Evolutionary conservation across 768 basidiomycete species (phyloP).

Genomic region (Podaxis mareebaensis): DNA sequence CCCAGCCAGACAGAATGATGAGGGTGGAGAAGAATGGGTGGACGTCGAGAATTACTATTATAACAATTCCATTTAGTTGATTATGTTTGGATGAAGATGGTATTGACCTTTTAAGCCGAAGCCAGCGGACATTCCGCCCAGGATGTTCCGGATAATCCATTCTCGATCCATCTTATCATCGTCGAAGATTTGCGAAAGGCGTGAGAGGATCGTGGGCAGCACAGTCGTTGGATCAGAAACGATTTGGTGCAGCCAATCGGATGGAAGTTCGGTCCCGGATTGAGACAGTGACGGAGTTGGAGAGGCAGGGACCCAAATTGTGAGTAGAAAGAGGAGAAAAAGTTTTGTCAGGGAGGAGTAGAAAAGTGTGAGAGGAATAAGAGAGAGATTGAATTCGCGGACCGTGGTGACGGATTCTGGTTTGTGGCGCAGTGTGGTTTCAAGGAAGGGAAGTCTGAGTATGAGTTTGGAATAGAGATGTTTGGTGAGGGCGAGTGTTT

Average conservation of each 20-base stretch:
- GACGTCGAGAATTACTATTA: constrained; percentile 72
- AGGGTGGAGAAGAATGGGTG: constrained; percentile 73
- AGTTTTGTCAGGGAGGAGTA: constrained; percentile 86
- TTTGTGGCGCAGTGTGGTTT: constrained; percentile 5
- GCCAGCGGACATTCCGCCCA: constrained; percentile 86
- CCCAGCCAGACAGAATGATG: constrained; percentile 78
- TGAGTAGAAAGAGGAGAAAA: constrained; percentile 78
- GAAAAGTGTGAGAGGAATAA: constrained; percentile 76
- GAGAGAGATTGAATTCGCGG: constrained; percentile 70
- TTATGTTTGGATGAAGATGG: neutral
- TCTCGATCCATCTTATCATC: constrained; percentile 77
- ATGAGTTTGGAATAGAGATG: neutral
- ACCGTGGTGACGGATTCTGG: constrained; percentile 53
- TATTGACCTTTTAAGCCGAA: constrained; percentile 76
- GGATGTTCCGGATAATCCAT: constrained; percentile 81
- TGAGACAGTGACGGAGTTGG: constrained; percentile 22
- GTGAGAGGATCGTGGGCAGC: constrained; percentile 21
- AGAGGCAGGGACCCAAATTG: constrained; percentile 70
- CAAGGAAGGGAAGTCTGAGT: constrained; percentile 6
- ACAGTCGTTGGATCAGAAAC: constrained; percentile 32
- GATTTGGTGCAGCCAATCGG: constrained; percentile 28
- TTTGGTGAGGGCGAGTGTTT: constrained; percentile 26
- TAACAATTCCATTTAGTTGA: neutral
- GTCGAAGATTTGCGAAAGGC: constrained; percentile 59
- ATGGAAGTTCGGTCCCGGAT: constrained; percentile 22